Base-by-base conservation (phyloP, 1,139 yeast species). In the Protomyces lactucae-debilis region DNA sequence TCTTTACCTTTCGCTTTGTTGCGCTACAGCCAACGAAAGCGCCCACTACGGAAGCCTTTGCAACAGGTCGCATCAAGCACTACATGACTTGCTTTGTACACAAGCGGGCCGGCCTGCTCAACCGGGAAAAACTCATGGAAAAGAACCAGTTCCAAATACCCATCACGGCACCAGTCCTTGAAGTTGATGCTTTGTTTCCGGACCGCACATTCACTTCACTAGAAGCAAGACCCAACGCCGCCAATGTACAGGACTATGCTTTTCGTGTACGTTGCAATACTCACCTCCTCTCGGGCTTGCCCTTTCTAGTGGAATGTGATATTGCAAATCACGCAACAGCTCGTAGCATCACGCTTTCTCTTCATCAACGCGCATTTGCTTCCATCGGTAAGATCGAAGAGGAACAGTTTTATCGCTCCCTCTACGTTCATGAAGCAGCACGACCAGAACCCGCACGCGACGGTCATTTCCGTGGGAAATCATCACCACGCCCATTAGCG, bases 191-290 rank as follows among this genome's bases (percentile, higher is more conserved):
- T 6, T 52, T 59, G 28, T 59, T 59, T 21, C 63, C 63, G 12
- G 63, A 59, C 39, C 28, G 63, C 32, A 37, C 54, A 43, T 59
- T 52, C 18, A 36, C 52, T 25, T 59, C 52, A 36, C 43, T 59
- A 28, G 40, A 51, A 28, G 53, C 63, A n/a, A 43, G 63, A 9
- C 63, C 57, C 6, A 48, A 46, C 35, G 40, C 57, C n/a, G 36
- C 57, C 35, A 59, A 59, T 14, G n/a, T 37, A 25, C 16, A 46
- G 12, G 35, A 43, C 28, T 52, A 25, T 35, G 63, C 43, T 16
- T 52, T 59, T 35, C 63, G 63, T n/a, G 63, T 55, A 8, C 56
- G 63, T n/a, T 59, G 63, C 54, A 52, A 52, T 21, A 59, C 63
- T 3, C 63, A 59, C 16, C 53, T 59, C 21, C 18, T 59, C 43